phyloP scores from a whole-genome alignment of 2,329 filamentous ascomycete species.

The Nothomitra cinnamomea region DNA sequence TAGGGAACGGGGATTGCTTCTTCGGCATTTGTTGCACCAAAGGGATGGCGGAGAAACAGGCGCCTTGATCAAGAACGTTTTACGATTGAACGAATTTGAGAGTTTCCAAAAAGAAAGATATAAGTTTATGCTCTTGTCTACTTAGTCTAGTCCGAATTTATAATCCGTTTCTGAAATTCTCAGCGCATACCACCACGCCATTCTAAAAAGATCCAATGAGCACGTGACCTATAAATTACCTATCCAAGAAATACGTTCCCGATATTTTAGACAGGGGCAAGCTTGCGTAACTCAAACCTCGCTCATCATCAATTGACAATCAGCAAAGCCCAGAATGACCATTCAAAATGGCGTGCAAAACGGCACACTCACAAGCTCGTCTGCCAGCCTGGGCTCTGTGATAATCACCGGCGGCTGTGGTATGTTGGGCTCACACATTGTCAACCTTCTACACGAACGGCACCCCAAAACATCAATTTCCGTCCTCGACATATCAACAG shows the following conservation, averaged over 20 bases:
- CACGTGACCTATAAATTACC: no score
- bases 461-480: conserved; percentile 38
- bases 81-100: not conserved
- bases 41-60: conserved; percentile 1
- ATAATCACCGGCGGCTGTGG: conserved; percentile 71
- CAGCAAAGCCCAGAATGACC: not conserved
- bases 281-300: no score
- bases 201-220: no score
- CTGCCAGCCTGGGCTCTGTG: conserved; percentile 41
- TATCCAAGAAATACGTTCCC: no score
- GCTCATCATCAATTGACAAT: no score
- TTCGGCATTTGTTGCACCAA: conserved; percentile 3
- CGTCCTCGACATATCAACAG: conserved; percentile 56
- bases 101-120: not conserved
- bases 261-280: no score
- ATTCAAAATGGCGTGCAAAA: not conserved
- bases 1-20: conserved; percentile 1
- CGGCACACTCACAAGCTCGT: no score
- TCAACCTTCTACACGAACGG: conserved; percentile 50
- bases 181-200: no score
- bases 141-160: no score
- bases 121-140: not conserved
- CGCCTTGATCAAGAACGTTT: not conserved
- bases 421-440: conserved; percentile 70
- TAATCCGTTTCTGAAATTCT: no score